Base-by-base conservation (phyloP, 495 filamentous ascomycete genomes). In the Penicillium subrubescens region DNA sequence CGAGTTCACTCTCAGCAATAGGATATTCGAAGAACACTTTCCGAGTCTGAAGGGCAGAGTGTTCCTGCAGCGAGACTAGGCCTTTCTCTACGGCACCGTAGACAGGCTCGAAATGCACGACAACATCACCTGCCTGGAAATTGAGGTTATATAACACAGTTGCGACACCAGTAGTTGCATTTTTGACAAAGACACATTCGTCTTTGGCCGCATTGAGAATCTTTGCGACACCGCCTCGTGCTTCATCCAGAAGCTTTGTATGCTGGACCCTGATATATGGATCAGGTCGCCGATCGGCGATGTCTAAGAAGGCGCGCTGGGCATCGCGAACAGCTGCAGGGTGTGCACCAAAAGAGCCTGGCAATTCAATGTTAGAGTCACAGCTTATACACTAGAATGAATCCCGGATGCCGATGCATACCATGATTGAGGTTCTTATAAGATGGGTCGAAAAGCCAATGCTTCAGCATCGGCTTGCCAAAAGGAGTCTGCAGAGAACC, bases 351-450 rank as follows among this genome's bases (percentile, higher is more conserved):
- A 90, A 97, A 25, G 93, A 93, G 60, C 92, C 92, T 90, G 60
- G 21, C 33, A 5, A 10, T 15, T 67, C n/a, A 61, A 34, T 56
- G 27, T 54, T 17, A 61, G 46, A 6, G 3, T 21, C 2, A n/a
- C n/a, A 6, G 5, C 10, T 4, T 2, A 25, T 12, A 8, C 0
- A 15, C 2, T 6, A 23, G 0, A 27, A 27, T 27, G 4, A 27
- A 0, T 33, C 15, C 6, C 0, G 17, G 17, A 25, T 14, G 15
- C 6, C 10, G 48, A 34, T 55, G 46, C 73, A 60, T 74, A 93
- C 92, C 94, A 66, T 97, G 91, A 76, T 97, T 97, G 65, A 97
- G 78, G 66, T 93, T 92, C 27, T 81, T 84, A 71, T 85, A 93
- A 3, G 77, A 73, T 0, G 85, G 83, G 63, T 89, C 87, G 57